Evolutionary conservation across 2,329 filamentous ascomycete genomes (phyloP), one percentile per base, ranked within the genome.

Genomic region (Fusarium burgessii): DNA sequence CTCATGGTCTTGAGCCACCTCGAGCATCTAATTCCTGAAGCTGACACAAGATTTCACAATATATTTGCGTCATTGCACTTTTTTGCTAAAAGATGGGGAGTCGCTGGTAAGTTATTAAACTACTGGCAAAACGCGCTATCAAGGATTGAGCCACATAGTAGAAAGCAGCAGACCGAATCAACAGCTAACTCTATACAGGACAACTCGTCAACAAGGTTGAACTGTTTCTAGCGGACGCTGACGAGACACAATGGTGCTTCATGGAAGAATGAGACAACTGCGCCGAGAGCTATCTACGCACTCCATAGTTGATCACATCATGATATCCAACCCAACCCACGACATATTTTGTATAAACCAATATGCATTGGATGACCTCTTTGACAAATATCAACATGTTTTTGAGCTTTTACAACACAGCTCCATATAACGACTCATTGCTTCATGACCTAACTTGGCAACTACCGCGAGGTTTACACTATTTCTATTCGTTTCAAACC

Each of bases 81-180:
- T 63, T 79, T 79, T 40, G 77, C 78, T 11, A 80, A 80, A 66
- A 66, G 79, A 52, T 80, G 79, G 79, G 77, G 73, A 38, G 76
- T 79, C 66, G 79, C 77, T 32, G 78, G 78, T 79, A 58, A 61
- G 77, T 72, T 29, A 23, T 32, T 62, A 25, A 12, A 38, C 35
- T 54, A 42, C 33, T 67, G 50, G 62, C 64, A 67, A 62, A 54
- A 33, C 40, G 17, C 18, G 29, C 43, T 45, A 20, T 62, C 50
- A 61, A 50, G 23, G 29, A 45, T 62, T 41, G 46, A 60, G 43
- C 45, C 32, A 41, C 52, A 36, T 36, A 38, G 42, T 51, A 59
- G 12, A 36, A 50, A 56, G 18, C 25, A 35, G 5, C 33, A 41
- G 17, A 41, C 43, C 40, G 55, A 35, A 56, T 40, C 40, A 32